These are phyloP conservation scores for Rhynchosporium agropyri DNA, from an alignment of 2,329 filamentous ascomycete genomes.

Conservation along the genomic window DNA sequence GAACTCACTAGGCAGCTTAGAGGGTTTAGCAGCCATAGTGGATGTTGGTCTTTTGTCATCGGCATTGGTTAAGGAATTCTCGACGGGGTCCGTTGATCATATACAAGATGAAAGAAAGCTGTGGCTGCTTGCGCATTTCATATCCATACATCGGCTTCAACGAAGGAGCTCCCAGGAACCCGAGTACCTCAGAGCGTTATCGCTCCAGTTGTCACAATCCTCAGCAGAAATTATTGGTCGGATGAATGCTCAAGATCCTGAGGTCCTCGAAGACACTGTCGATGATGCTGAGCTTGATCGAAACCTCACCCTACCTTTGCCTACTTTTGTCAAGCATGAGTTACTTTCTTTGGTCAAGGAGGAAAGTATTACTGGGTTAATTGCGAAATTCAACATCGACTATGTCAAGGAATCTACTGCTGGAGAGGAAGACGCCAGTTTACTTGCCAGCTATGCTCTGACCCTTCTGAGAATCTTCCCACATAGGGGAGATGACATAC, in stretches of 20 bases:
- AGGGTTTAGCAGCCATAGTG: slow-evolving; percentile 33
- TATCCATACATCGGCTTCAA: slow-evolving; percentile 55
- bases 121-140: slow-evolving; percentile 69
- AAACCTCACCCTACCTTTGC: slow-evolving; percentile 41
- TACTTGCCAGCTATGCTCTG: slow-evolving; percentile 83
- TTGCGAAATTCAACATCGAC: slow-evolving; percentile 41
- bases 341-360: slow-evolving; percentile 74
- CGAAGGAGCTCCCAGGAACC: slow-evolving; percentile 44
- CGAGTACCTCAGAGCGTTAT: slow-evolving; percentile 54
- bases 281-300: slow-evolving; percentile 35
- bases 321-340: slow-evolving; percentile 64
- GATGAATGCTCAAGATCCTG: slow-evolving; percentile 50
- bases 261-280: slow-evolving; percentile 37
- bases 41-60: slow-evolving; percentile 37
- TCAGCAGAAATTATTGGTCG: slow-evolving; percentile 55
- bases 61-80: slow-evolving; percentile 35
- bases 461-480: slow-evolving; percentile 87
- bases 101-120: slow-evolving; percentile 49
- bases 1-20: slow-evolving; percentile 31
- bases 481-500: slow-evolving; percentile 78
- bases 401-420: slow-evolving; percentile 35
- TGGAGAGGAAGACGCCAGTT: slow-evolving; percentile 59
- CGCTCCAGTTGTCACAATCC: slow-evolving; percentile 56
- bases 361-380: slow-evolving; percentile 64
- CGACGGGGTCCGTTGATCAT: slow-evolving; percentile 30